Evolutionary conservation across 129 eudicot genomes (phyloP).

Genomic region (Centaurea solstitialis): DNA sequence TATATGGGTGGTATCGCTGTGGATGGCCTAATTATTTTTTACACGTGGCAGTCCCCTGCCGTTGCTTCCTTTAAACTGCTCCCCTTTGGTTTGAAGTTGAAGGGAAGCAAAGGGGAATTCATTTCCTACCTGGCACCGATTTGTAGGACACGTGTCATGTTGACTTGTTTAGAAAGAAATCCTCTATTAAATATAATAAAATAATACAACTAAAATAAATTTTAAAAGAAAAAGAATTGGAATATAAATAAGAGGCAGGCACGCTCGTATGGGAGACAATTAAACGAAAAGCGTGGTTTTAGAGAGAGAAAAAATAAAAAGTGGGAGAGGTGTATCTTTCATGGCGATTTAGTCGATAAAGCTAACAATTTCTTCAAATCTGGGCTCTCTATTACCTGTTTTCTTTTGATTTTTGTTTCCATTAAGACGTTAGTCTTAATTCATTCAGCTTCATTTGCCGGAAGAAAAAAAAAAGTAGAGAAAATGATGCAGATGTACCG

Average conservation of each 20-base stretch:
- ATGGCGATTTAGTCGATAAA: slow-evolving; percentile 31
- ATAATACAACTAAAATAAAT: background rate
- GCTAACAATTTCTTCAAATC: slow-evolving; percentile 30
- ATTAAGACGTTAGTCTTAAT: background rate
- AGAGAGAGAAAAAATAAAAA: slow-evolving; percentile 18
- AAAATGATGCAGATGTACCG: slow-evolving; percentile 63
- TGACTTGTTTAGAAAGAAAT: slow-evolving; percentile 26
- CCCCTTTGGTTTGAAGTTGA: slow-evolving; percentile 37
- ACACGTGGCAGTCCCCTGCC: slow-evolving; percentile 32
- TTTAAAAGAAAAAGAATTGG: background rate
- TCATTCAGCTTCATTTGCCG: background rate
- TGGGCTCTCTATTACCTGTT: slow-evolving; percentile 21
- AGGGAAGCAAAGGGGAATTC: slow-evolving; percentile 52
- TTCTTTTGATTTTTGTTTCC: slow-evolving; percentile 12
- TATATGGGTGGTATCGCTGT: too few relatives aligned
- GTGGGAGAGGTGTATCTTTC: slow-evolving; percentile 9
- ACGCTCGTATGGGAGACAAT: slow-evolving; percentile 26
- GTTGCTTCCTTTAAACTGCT: slow-evolving; percentile 12
- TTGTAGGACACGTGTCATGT: slow-evolving; percentile 15
- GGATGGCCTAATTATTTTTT: too few relatives aligned
- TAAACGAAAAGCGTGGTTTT: slow-evolving; percentile 31
- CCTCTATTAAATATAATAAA: background rate
- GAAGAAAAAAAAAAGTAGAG: background rate
- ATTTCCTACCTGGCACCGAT: slow-evolving; percentile 45
- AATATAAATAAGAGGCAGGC: background rate